phyloP scores from a whole-genome alignment of 352 stramenopile species.

The Plasmopara viticola region DNA sequence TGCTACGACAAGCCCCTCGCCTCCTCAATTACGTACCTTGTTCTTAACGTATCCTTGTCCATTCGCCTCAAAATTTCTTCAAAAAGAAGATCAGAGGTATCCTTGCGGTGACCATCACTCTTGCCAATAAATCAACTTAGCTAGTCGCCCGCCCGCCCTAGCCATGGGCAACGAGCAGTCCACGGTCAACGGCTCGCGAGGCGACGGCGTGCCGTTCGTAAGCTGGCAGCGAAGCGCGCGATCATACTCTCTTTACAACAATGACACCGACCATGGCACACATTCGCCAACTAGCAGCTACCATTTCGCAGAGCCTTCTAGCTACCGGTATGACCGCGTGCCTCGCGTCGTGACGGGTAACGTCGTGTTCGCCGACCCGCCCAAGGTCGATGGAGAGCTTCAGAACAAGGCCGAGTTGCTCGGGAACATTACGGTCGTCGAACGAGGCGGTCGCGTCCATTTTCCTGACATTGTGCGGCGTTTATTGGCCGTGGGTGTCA shows the following conservation, averaged over 20 bases:
- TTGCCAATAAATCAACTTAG: not conserved
- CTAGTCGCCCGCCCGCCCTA: not conserved
- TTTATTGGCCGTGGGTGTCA: slow-evolving; percentile 52
- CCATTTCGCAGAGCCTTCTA: slow-evolving; percentile 80
- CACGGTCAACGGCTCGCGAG: slow-evolving; percentile 22
- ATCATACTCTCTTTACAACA: slow-evolving; percentile 13
- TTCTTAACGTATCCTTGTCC: not conserved
- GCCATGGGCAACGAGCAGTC: slow-evolving; percentile 61
- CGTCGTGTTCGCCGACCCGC: slow-evolving; percentile 58
- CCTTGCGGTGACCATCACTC: slow-evolving; percentile 1
- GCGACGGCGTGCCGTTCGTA: slow-evolving; percentile 68
- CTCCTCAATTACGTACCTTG: not conserved
- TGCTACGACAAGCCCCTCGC: not conserved
- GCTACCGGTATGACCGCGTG: slow-evolving; percentile 71
- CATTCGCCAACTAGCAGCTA: slow-evolving; percentile 21
- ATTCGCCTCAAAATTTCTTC: not conserved
- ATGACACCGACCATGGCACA: slow-evolving; percentile 18
- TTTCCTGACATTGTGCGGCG: slow-evolving; percentile 81
- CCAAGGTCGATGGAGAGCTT: slow-evolving; percentile 63
- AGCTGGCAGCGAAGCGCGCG: slow-evolving; percentile 38
- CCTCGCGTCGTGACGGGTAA: slow-evolving; percentile 38
- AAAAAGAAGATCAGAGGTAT: not conserved
- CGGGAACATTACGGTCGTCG: slow-evolving; percentile 67
- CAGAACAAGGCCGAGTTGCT: slow-evolving; percentile 49
- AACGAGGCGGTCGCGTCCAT: slow-evolving; percentile 70